Evolutionary conservation across 257 asterid genomes (phyloP).

Genomic region (Lycium barbarum): DNA sequence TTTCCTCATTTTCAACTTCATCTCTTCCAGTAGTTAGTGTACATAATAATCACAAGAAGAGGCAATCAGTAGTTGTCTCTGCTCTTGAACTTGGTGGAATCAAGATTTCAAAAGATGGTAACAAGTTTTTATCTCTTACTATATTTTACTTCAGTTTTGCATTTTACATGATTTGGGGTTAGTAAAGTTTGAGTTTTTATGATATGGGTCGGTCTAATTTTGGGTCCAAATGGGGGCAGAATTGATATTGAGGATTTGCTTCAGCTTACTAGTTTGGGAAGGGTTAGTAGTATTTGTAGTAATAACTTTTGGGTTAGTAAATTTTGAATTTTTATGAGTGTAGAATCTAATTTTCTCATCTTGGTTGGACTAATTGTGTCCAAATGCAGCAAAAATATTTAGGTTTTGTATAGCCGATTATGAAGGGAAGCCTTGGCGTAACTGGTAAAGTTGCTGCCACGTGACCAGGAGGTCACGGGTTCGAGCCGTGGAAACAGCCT

Average conservation of each 20-base stretch:
- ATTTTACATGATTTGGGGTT: slow-evolving; percentile 24
- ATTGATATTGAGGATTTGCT: no score
- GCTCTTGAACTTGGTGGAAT: slow-evolving; percentile 62
- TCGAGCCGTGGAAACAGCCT: no score
- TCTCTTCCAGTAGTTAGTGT: slow-evolving; percentile 31
- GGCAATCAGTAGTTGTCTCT: slow-evolving; percentile 47
- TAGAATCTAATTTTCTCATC: background rate
- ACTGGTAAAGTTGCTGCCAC: no score
- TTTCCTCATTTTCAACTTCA: slow-evolving; percentile 46
- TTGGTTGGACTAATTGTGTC: no score
- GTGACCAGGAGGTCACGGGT: no score
- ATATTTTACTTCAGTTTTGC: background rate
- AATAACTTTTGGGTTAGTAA: no score
- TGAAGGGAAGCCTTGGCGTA: no score
- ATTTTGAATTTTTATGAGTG: background rate
- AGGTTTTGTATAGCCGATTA: background rate
- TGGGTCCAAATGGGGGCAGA: background rate
- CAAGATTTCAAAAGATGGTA: slow-evolving; percentile 47
- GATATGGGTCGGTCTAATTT: background rate
- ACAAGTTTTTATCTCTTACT: background rate
- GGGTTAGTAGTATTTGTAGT: no score
- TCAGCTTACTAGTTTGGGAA: no score
- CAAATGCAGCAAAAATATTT: background rate
- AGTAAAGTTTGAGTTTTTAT: background rate
- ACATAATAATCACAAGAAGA: slow-evolving; percentile 43